A percentile compares a stretch with the other conserved stretches of the same genome.
These are phyloP conservation scores for Plectosphaerella plurivora DNA, from an alignment of 2,329 filamentous ascomycete species.

Conservation along the genomic window DNA sequence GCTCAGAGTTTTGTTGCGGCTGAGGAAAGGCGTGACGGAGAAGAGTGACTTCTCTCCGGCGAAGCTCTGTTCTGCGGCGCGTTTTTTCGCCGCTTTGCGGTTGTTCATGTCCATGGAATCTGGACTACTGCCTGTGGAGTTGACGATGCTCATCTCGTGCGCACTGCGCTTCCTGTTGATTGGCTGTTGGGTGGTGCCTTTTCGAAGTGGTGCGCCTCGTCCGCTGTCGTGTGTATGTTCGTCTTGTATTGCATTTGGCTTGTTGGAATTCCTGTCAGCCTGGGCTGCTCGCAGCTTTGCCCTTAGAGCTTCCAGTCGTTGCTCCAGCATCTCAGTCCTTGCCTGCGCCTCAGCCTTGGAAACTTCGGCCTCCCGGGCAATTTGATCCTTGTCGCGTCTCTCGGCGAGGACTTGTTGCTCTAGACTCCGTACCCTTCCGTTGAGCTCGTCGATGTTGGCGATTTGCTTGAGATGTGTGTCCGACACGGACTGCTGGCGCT, in stretches of 20 bases:
- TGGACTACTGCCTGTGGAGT: slow-evolving; percentile 42
- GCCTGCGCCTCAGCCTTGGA: slow-evolving; percentile 56
- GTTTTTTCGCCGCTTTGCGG: slow-evolving; percentile 49
- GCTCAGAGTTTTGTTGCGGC: slow-evolving; percentile 57
- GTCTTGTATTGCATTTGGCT: background rate
- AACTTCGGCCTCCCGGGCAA: slow-evolving; percentile 43
- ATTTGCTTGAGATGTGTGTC: slow-evolving; percentile 58
- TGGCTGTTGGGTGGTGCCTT: slow-evolving; percentile 12
- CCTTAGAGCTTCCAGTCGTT: slow-evolving; percentile 65
- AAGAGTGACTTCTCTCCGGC: slow-evolving; percentile 87
- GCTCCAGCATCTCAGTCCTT: slow-evolving; percentile 62
- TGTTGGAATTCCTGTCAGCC: slow-evolving; percentile 60
- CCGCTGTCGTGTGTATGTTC: too few species aligned
- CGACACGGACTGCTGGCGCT: slow-evolving; percentile 17
- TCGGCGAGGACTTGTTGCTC: slow-evolving; percentile 32
- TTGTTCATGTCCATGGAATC: slow-evolving; percentile 34
- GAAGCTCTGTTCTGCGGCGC: slow-evolving; percentile 50
- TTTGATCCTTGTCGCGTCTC: slow-evolving; percentile 41
- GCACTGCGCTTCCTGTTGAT: slow-evolving; percentile 39
- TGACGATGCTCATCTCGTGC: slow-evolving; percentile 39
- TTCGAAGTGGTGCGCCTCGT: too few species aligned
- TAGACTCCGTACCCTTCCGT: slow-evolving; percentile 25
- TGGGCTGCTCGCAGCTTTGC: slow-evolving; percentile 66
- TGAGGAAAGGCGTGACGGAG: slow-evolving; percentile 91
- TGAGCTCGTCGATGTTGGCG: slow-evolving; percentile 44